These are phyloP conservation scores for maize (Zea mays) DNA, from an alignment of 176 grass and related monocot species.

Conservation along the genomic window DNA sequence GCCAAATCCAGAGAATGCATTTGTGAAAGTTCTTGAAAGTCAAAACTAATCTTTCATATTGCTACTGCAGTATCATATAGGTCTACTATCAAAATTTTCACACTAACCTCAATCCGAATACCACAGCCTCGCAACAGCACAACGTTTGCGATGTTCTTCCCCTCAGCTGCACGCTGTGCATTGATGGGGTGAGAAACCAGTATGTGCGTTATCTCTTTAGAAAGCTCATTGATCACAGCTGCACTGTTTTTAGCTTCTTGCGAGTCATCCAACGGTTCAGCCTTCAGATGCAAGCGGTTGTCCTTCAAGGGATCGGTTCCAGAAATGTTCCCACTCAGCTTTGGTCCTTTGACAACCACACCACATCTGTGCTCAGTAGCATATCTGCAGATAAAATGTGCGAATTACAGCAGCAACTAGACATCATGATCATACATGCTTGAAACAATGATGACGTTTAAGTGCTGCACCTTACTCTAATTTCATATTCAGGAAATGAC, in stretches of 20 bases:
- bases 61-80: not conserved
- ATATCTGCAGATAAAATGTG: conserved; percentile 55
- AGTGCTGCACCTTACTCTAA: conserved; percentile 77
- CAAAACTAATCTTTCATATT: not conserved
- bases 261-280: conserved; percentile 73
- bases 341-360: conserved; percentile 97
- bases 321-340: conserved; percentile 93
- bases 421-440: not conserved
- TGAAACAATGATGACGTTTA: not conserved
- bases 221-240: conserved; percentile 83
- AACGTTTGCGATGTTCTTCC: conserved; percentile 86
- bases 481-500: conserved; percentile 78
- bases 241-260: conserved; percentile 88
- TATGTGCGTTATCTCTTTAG: conserved; percentile 77
- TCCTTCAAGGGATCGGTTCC: conserved; percentile 95
- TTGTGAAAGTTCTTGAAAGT: not conserved
- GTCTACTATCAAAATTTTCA: not conserved
- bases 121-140: conserved; percentile 85
- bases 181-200: conserved; percentile 81
- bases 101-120: conserved; percentile 91
- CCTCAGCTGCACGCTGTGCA: conserved; percentile 61
- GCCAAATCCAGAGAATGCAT: not conserved
- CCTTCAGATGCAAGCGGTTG: conserved; percentile 81
- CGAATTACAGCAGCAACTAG: not conserved
- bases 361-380: conserved; percentile 94